A percentile compares a stretch with the other conserved stretches of the same genome.
Conservation (phyloP, 805 yeast genomes). For the Cephaloascus albidus region DNA sequence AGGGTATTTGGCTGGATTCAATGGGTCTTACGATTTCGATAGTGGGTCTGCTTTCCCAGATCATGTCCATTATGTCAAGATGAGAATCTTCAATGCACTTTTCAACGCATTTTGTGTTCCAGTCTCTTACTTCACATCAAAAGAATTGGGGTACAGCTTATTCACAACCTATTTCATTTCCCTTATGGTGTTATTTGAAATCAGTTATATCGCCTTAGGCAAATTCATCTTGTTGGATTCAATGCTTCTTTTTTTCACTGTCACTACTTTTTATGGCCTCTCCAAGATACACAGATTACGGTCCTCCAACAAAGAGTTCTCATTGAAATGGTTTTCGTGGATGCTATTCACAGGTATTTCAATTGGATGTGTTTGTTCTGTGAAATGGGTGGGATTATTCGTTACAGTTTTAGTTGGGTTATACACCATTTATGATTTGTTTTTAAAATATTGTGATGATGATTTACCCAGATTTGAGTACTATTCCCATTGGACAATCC, state of each 20-base stretch:
- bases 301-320: constrained; percentile 21
- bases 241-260: constrained; percentile 67
- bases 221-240: constrained; percentile 73
- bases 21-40: constrained; percentile 67
- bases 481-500: constrained; percentile 58
- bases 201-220: constrained; percentile 59
- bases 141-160: constrained; percentile 40
- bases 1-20: constrained; percentile 76
- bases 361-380: constrained; percentile 77
- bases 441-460: constrained; percentile 26
- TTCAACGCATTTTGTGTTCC: constrained; percentile 64
- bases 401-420: constrained; percentile 53
- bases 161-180: constrained; percentile 53
- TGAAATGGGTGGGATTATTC: constrained; percentile 80
- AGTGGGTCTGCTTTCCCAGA: constrained; percentile 61
- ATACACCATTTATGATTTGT: constrained; percentile 46
- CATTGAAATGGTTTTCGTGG: constrained; percentile 41
- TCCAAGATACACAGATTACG: constrained; percentile 44
- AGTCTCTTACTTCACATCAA: constrained; percentile 61
- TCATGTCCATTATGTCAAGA: constrained; percentile 45
- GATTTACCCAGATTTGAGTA: constrained; percentile 23
- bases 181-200: constrained; percentile 56
- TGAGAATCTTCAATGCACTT: constrained; percentile 65
- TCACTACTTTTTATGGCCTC: constrained; percentile 55
- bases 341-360: constrained; percentile 52